Evolutionary conservation across 768 basidiomycete species (phyloP).

Genomic region (Kwoniella europaea): DNA sequence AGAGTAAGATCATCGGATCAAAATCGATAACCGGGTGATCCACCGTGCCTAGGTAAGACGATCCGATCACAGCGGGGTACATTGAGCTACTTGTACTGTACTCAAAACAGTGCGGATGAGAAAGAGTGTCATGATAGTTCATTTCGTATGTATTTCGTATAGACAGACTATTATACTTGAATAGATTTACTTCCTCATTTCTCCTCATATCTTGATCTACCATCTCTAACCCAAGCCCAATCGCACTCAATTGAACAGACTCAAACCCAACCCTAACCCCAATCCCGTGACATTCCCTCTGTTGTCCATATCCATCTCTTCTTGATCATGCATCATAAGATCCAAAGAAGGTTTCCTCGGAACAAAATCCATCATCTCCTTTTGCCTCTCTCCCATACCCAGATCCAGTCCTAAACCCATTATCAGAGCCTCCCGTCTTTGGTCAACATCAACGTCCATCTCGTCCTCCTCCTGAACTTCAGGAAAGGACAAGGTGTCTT

Average conservation of each 20-base stretch:
- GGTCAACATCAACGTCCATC: slow-evolving; percentile 3
- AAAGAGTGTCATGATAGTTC: slow-evolving; percentile 1
- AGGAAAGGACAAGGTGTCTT: slow-evolving; percentile 2
- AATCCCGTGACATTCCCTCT: background rate
- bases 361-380: slow-evolving; percentile 13
- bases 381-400: background rate
- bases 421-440: background rate
- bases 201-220: background rate
- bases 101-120: background rate
- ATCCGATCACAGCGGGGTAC: background rate
- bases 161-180: background rate
- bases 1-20: background rate
- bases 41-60: background rate
- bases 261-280: background rate
- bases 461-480: slow-evolving; percentile 4
- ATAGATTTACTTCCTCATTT: background rate
- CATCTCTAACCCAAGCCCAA: no score
- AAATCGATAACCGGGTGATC: background rate
- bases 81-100: no score
- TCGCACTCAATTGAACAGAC: background rate
- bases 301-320: background rate
- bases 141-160: background rate
- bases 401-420: background rate
- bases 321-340: slow-evolving; percentile 8
- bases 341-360: slow-evolving; percentile 15